A percentile compares a stretch with the other conserved stretches of the same genome.
phyloP scores from a whole-genome alignment of 2,329 filamentous ascomycete species.

The Xylariaceae sp. region DNA sequence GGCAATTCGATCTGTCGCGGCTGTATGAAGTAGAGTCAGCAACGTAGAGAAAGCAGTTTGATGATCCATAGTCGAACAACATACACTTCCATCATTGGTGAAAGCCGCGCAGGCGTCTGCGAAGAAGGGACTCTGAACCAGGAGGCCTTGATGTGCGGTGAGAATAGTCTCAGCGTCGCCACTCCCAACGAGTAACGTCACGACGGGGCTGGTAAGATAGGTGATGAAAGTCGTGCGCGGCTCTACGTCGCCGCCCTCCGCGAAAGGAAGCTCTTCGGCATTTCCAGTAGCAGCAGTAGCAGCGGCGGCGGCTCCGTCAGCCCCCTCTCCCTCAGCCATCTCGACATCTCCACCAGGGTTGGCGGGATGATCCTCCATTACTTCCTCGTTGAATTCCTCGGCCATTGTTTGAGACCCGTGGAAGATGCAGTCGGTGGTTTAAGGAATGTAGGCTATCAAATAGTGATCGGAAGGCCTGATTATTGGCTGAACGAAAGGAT shows the following conservation, averaged over 20 bases:
- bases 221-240: conserved; percentile 53
- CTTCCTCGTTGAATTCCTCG: conserved; percentile 35
- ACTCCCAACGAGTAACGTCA: conserved; percentile 67
- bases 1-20: conserved; percentile 70
- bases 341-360: conserved; percentile 36
- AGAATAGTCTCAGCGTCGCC: conserved; percentile 65
- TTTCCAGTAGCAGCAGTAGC: conserved; percentile 6
- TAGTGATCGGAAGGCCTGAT: background rate
- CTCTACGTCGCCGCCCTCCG: conserved; percentile 40
- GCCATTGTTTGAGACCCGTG: conserved; percentile 24
- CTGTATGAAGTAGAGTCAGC: conserved; percentile 34
- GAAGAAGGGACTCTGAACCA: conserved; percentile 77
- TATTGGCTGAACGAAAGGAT: background rate
- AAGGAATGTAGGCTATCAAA: background rate
- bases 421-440: background rate
- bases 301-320: conserved; percentile 35
- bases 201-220: conserved; percentile 70
- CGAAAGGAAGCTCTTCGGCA: conserved; percentile 42
- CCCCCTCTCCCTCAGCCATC: conserved; percentile 40
- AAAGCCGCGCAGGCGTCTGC: conserved; percentile 64
- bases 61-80: conserved; percentile 32
- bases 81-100: conserved; percentile 61
- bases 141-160: conserved; percentile 77
- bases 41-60: background rate
- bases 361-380: conserved; percentile 32